Conservation (phyloP, 164 flowering plant genomes). For the Berberis vulgaris region DNA sequence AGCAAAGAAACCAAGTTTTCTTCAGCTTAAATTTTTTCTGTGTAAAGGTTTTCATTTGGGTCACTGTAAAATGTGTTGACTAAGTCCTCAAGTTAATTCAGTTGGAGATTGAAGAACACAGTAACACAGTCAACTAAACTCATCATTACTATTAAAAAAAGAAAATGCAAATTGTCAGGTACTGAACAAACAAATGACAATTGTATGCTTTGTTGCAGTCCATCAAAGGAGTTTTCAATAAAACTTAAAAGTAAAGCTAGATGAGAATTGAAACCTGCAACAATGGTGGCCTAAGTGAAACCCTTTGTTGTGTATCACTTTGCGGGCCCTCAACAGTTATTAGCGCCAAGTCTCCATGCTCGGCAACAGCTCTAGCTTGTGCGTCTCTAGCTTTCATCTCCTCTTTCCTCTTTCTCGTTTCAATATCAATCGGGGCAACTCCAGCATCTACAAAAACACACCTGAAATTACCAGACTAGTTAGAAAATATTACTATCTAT, state of each 20-base stretch:
- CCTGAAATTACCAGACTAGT: conserved; percentile 25
- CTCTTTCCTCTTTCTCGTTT: conserved; percentile 80
- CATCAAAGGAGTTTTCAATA: not conserved
- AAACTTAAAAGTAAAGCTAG: too few relatives aligned
- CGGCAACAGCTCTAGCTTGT: conserved; percentile 75
- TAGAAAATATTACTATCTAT: not conserved
- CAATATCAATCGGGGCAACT: conserved; percentile 78
- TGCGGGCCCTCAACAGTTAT: conserved; percentile 79
- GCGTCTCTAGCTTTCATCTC: conserved; percentile 72
- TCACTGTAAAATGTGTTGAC: too few relatives aligned
- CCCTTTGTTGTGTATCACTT: conserved; percentile 55
- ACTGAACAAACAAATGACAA: too few relatives aligned
- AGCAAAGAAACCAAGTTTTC: too few relatives aligned
- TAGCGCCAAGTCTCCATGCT: conserved; percentile 94
- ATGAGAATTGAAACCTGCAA: conserved; percentile 47
- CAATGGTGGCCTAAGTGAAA: conserved; percentile 85
- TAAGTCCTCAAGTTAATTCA: too few relatives aligned
- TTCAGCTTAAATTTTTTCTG: too few relatives aligned
- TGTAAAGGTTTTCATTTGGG: too few relatives aligned
- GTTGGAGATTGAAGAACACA: too few relatives aligned
- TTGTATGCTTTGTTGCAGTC: not conserved
- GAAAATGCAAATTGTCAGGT: too few relatives aligned
- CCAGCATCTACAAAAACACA: conserved; percentile 99
- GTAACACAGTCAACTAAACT: too few relatives aligned
- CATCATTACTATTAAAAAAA: too few relatives aligned